Evolutionary conservation across 441 rosid species (phyloP), one percentile per base, ranked within the genome.

Genomic region (Cnidoscolus chayamansa): DNA sequence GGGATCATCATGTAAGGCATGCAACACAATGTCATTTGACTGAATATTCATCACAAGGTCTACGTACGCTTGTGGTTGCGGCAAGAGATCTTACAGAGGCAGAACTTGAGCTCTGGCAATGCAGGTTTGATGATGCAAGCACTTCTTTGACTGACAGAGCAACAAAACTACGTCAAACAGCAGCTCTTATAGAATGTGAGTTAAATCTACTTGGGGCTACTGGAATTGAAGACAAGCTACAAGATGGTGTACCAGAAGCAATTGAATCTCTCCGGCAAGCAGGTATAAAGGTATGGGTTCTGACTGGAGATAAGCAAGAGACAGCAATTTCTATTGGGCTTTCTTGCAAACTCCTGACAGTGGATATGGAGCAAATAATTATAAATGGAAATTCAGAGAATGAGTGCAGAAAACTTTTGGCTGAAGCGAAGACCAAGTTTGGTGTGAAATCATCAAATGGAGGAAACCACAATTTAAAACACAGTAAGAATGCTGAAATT

Each of bases 281-380:
- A 6, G 96, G 94, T 74, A 90, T 89, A 59, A 89, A 89, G 79
- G 86, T 90, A 68, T 90, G 96, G 94, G 89, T 90, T 80, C 82
- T 90, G 77, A 90, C 96, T 63, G 96, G 96, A 71, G 96, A 90
- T 86, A 88, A 90, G 81, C 94, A 90, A 73, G 92, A 86, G 74
- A 90, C 94, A n/a, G 96, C 94, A 59, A 89, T 90, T 75, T 87
- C 91, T 20, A 87, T 90, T 77, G 94, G 86, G 69, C 89, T 86
- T 70, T 87, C 94, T 43, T 87, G 90, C 83, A 89, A 88, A 70
- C 91, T 91, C 77, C 75, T 91, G 65, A 84, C 90, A 12, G 0
- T 75, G 7, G 89, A 85, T 70, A 89, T 91, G 96, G 86, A 82
- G 75, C 85, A 82, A 77, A 85, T 90, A 80, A 76, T 89, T 72